phyloP scores from a whole-genome alignment of 805 yeast species.

The Candida ipomoeae region DNA sequence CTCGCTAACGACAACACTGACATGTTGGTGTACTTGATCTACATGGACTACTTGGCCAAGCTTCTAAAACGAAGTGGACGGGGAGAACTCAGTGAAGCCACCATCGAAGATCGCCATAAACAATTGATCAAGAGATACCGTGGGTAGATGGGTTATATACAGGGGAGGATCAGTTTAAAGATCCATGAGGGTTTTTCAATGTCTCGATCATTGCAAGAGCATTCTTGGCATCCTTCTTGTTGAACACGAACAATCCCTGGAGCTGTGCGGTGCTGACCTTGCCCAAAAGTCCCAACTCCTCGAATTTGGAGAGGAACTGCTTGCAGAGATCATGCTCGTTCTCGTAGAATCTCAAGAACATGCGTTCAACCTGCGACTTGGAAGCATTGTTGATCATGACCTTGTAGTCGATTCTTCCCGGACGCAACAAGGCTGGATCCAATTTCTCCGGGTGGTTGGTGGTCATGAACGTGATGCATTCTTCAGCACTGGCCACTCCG shows the following conservation, averaged over 20 bases:
- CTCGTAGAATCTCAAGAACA: conserved; percentile 88
- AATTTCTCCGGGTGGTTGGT: conserved; percentile 94
- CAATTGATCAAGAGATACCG: conserved; percentile 31
- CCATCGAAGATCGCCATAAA: conserved; percentile 35
- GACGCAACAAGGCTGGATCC: conserved; percentile 90
- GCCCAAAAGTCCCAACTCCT: conserved; percentile 38
- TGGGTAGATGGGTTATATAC: conserved; percentile 21
- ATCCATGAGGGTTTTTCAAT: conserved; percentile 28
- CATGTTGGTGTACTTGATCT: conserved; percentile 43
- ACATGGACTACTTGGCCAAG: conserved; percentile 42
- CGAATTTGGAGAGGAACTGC: conserved; percentile 43
- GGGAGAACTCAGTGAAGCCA: conserved; percentile 36
- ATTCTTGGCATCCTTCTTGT: conserved; percentile 73
- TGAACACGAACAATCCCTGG: conserved; percentile 92
- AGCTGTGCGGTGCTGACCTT: conserved; percentile 85
- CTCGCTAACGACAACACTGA: conserved; percentile 37
- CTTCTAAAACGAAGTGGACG: conserved; percentile 34
- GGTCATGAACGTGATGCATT: conserved; percentile 94
- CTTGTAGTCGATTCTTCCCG: conserved; percentile 90
- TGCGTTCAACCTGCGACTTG: conserved; percentile 66
- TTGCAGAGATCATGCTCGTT: conserved; percentile 52
- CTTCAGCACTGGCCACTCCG: conserved; percentile 97
- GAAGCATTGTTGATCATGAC: conserved; percentile 85
- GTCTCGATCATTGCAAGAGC: conserved; percentile 66
- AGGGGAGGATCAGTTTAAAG: conserved; percentile 3